Evolutionary conservation across 2,329 filamentous ascomycete genomes (phyloP), one percentile per base, ranked within the genome.

Genomic region (Colletotrichum higginsianum): DNA sequence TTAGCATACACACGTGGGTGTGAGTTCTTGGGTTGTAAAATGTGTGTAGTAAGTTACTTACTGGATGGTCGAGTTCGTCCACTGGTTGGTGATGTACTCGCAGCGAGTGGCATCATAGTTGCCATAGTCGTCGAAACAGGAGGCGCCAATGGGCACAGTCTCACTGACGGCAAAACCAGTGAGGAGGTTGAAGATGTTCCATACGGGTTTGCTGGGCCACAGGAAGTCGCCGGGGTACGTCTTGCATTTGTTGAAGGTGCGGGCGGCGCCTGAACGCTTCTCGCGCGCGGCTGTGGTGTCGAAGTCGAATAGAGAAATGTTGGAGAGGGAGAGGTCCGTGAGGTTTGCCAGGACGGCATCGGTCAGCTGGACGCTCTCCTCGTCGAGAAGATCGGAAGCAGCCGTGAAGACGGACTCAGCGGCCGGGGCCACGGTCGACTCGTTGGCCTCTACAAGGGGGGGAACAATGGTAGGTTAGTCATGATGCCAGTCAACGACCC

Each of bases 161-260:
- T 79, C 74, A 61, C 81, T 77, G 9, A 82, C 66, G 9, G 76
- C 76, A 15, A 79, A 79, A 18, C 78, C 79, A 1, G 68, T 75
- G 2, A 83, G 75, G 21, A 79, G 60, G 57, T 83, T 74, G 23
- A 84, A 78, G 52, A 77, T 64, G 55, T 77, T 76, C 80, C 80
- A 82, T 13, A 76, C 68, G 11, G 73, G 13, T n/a, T 73, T 67
- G 30, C 61, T 58, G 1, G 80, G 79, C 71, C 76, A 81, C 0
- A 76, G 60, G 12, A 66, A 46, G n/a, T 81, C 79, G 2, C 78
- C 77, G 3, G 79, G 79, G 57, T 64, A 80, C 0, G 76, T 77
- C 65, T 82, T 82, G 75, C 81, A 82, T 15, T 69, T 69, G 15
- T 71, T 77, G 49, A 84, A 84, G 30, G 50, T 56, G 42, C 49